These are phyloP conservation scores for Reticulascus tulasneorum DNA, from an alignment of 2,329 filamentous ascomycete genomes.

Conservation along the genomic window DNA sequence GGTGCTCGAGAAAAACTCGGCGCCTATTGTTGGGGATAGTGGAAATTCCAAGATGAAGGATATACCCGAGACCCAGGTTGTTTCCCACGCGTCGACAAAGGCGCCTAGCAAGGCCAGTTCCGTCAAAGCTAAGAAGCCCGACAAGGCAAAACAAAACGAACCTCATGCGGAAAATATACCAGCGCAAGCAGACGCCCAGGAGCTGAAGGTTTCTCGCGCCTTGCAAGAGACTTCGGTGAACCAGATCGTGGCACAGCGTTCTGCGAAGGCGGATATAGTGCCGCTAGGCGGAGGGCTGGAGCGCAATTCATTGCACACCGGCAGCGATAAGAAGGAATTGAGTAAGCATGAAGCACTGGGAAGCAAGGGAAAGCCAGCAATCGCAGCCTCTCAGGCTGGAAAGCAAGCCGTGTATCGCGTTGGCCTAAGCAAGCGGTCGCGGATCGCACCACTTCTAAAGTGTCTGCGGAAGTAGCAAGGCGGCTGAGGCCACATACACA, in stretches of 20 bases:
- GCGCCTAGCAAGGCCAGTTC: neutral
- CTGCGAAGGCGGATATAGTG: slow-evolving; percentile 1
- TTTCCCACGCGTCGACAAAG: neutral
- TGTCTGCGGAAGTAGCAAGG: slow-evolving; percentile 42
- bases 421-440: slow-evolving; percentile 45
- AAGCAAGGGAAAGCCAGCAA: slow-evolving; percentile 8
- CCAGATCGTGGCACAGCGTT: neutral
- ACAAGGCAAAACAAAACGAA: neutral
- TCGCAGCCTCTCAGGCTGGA: slow-evolving; percentile 14
- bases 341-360: slow-evolving; percentile 6
- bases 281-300: slow-evolving; percentile 1
- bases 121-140: neutral
- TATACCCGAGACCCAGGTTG: neutral
- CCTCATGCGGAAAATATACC: neutral
- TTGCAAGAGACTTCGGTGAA: slow-evolving; percentile 8
- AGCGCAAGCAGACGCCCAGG: neutral
- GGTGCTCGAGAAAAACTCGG: neutral
- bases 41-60: neutral
- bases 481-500: too few species aligned
- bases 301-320: neutral
- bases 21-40: neutral
- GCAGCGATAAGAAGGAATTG: slow-evolving; percentile 10
- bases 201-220: slow-evolving; percentile 1
- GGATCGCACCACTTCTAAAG: slow-evolving; percentile 50
- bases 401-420: slow-evolving; percentile 47